Base-by-base conservation (phyloP, 2,329 filamentous ascomycete genomes). In the Neoscytalidium dimidiatum region DNA sequence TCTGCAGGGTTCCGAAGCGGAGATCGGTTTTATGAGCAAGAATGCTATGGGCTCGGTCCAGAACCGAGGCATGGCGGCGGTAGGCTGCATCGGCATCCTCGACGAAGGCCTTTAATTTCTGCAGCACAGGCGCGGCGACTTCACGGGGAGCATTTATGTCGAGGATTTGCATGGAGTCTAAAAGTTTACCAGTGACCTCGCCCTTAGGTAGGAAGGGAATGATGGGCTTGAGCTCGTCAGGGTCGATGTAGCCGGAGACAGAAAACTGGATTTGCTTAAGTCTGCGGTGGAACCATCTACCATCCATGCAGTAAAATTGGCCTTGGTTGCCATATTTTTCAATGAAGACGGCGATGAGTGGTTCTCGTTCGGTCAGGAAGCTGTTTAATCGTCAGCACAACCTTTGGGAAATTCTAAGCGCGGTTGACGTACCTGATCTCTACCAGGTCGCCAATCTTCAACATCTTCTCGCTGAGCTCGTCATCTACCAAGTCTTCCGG, bases 251-350 rank as follows among this genome's bases (percentile, higher is more conserved):
- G 26, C 76, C 74, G 53, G 83, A 80, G 11, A 86, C 75, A 9
- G 81, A 77, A 69, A 83, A 86, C 51, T 81, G 78, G 7, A 86
- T 72, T 33, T 75, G 71, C 21, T 69, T 72, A 4, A 78, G 71
- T 3, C 23, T 61, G 17, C 75, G 69, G 67, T 82, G 77, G 21
- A 78, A 66, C 82, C 83, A 85, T 66, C 77, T 78, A 9, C 84
- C 84, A 57, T 80, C 76, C 70, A 83, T 78, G 6, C 80, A 82
- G 70, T 82, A 83, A 70, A 83, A 83, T 64, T 86, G 84, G 38
- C 74, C 76, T 29, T 77, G 70, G 3, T 35, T 68, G 1, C 73
- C 74, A 23, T 83, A 43, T 46, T 80, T 74, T 52, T 80, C 79
- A 3, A 85, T 75, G 67, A 80, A 85, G 29, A 86, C 80, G 4